Conservation (phyloP, 345 rosid species). For the Salix suchowensis region DNA sequence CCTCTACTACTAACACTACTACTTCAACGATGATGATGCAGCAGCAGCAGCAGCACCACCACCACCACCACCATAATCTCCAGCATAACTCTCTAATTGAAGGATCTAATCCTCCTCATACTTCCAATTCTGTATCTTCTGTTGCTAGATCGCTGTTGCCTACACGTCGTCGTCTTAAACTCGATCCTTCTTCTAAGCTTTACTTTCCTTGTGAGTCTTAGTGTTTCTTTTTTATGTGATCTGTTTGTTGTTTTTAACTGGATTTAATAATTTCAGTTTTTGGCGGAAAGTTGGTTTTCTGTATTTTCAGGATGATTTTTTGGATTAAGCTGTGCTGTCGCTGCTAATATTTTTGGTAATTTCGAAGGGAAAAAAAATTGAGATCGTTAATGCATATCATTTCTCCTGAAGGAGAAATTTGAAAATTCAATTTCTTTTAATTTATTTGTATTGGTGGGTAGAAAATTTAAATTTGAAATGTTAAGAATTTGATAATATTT, state of each 20-base stretch:
- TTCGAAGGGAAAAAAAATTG: not conserved
- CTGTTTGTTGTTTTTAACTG: not conserved
- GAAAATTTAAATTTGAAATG: not conserved
- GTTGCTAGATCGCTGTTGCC: constrained; percentile 83
- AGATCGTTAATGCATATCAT: too few relatives aligned
- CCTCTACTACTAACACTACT: constrained; percentile 36
- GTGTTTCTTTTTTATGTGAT: not conserved
- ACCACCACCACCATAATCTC: constrained; percentile 13
- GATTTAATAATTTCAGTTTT: too few relatives aligned
- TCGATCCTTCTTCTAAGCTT: constrained; percentile 83
- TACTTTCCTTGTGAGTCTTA: constrained; percentile 72
- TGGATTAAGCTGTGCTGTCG: not conserved
- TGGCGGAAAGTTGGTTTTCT: not conserved
- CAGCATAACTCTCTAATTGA: constrained; percentile 42
- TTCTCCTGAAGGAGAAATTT: too few relatives aligned
- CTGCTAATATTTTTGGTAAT: not conserved
- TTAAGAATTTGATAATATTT: not conserved
- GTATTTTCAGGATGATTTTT: not conserved
- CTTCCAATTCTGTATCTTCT: constrained; percentile 63
- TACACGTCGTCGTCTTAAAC: constrained; percentile 72
- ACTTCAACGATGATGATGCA: constrained; percentile 12
- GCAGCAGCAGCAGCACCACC: constrained; percentile 3
- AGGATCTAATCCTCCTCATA: constrained; percentile 46
- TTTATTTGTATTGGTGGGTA: too few relatives aligned
- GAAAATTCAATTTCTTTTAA: too few relatives aligned